A percentile compares a stretch with the other conserved stretches of the same genome.
phyloP scores from a whole-genome alignment of 2,329 filamentous ascomycete genomes.

The Cladosporium cucumerinum region DNA sequence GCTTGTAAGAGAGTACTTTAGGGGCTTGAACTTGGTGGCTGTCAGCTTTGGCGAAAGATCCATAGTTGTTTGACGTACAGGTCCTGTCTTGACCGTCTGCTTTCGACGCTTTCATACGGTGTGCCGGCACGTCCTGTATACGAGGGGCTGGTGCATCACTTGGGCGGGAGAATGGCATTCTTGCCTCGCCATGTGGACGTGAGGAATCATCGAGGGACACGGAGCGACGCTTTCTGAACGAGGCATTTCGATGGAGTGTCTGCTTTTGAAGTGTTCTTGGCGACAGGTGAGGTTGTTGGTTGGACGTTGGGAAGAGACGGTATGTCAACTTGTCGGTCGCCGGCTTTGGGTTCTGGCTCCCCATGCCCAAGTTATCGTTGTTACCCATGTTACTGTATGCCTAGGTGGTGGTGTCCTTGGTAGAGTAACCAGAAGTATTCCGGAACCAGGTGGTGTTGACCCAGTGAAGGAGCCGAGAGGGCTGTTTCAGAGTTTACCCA shows the following conservation, averaged over 20 bases:
- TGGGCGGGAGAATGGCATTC: background rate
- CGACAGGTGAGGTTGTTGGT: constrained; percentile 9
- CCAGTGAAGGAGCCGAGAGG: constrained; percentile 7
- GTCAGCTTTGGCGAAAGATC: background rate
- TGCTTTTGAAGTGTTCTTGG: constrained; percentile 5
- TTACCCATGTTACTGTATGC: constrained; percentile 1
- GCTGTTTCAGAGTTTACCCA: constrained; percentile 9
- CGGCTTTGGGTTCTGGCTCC: background rate
- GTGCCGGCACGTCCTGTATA: background rate
- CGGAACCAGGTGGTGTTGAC: background rate
- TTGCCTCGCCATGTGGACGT: background rate
- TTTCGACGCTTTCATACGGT: background rate
- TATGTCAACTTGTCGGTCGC: constrained; percentile 7
- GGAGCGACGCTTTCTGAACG: constrained; percentile 9
- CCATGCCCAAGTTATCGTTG: background rate
- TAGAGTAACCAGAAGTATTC: background rate
- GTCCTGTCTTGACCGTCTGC: background rate
- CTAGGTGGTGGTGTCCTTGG: background rate
- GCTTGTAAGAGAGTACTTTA: background rate
- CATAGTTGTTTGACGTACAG: background rate
- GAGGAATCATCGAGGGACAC: constrained; percentile 7
- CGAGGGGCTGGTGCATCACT: constrained; percentile 9
- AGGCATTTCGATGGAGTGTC: background rate
- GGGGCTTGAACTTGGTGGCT: background rate
- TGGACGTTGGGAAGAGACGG: constrained; percentile 5